A percentile compares a stretch with the other conserved stretches of the same genome.
Conservation (phyloP, 2,329 filamentous ascomycete genomes). For the Amylocarpus encephaloides region DNA sequence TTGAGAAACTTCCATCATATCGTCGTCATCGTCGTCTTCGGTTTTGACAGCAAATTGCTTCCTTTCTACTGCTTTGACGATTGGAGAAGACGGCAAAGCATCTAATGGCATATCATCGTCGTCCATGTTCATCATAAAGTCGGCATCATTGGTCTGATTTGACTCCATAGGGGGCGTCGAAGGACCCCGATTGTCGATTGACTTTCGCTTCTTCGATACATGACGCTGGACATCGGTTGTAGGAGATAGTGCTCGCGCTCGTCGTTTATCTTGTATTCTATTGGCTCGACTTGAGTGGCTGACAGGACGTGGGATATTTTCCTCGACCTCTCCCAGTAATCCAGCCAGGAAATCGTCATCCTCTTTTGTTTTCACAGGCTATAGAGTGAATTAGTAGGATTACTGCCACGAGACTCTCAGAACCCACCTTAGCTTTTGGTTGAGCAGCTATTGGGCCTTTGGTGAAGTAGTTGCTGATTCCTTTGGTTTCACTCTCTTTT, state of each 20-base stretch:
- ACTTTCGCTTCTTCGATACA: constrained; percentile 50
- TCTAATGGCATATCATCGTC: constrained; percentile 74
- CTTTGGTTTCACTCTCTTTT: constrained; percentile 79
- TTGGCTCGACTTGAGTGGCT: constrained; percentile 58
- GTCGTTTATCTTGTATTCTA: constrained; percentile 70
- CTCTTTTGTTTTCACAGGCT: constrained; percentile 75
- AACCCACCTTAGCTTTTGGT: constrained; percentile 71
- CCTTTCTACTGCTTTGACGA: constrained; percentile 69
- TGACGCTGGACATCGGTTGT: constrained; percentile 49
- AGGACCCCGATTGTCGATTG: constrained; percentile 42
- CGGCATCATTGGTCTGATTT: constrained; percentile 51
- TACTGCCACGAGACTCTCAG: constrained; percentile 8
- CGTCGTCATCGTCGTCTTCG: constrained; percentile 67
- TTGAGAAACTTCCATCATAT: constrained; percentile 83
- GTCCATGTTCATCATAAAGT: constrained; percentile 49
- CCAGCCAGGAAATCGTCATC: constrained; percentile 83
- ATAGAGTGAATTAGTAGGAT: constrained; percentile 21
- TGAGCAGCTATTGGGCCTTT: constrained; percentile 61
- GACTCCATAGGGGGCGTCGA: constrained; percentile 37
- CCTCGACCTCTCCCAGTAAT: constrained; percentile 82
- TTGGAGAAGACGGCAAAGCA: constrained; percentile 83
- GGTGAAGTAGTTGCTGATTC: constrained; percentile 92
- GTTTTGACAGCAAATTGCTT: constrained; percentile 54
- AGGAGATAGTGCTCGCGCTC: constrained; percentile 74
- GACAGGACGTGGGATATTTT: constrained; percentile 59